A percentile compares a stretch with the other conserved stretches of the same genome.
phyloP scores from a whole-genome alignment of 331 rosid genomes.

The Quercus lobata region DNA sequence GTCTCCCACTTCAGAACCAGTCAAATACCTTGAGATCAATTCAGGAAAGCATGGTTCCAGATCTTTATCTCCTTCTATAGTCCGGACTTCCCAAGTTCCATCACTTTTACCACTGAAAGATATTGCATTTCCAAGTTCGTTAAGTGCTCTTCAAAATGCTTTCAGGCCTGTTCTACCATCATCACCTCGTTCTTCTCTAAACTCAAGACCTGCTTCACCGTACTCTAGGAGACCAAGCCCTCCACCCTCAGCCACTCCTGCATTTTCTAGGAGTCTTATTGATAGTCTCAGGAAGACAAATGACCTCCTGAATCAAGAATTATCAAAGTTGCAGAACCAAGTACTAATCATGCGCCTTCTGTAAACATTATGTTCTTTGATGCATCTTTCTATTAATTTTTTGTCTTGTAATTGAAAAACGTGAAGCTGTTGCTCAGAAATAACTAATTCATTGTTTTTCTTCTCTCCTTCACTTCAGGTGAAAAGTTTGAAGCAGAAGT shows the following conservation, averaged over 20 bases:
- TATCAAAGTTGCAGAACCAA: constrained; percentile 61
- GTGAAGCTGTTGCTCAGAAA: not conserved
- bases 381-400: not conserved
- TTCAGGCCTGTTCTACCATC: constrained; percentile 34
- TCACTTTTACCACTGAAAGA: constrained; percentile 55
- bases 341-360: constrained; percentile 35
- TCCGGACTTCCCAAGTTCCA: constrained; percentile 63
- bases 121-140: constrained; percentile 66
- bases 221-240: constrained; percentile 80
- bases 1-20: constrained; percentile 57
- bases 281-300: constrained; percentile 70
- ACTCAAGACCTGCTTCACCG: constrained; percentile 58
- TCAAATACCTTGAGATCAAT: constrained; percentile 52
- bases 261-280: constrained; percentile 75
- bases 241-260: constrained; percentile 60
- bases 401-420: constrained; percentile 1
- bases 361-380: not conserved
- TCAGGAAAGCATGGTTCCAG: constrained; percentile 36
- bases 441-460: constrained; percentile 16
- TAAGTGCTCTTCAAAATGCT: constrained; percentile 52
- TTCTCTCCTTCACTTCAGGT: constrained; percentile 43
- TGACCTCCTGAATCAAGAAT: constrained; percentile 59
- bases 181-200: constrained; percentile 31
- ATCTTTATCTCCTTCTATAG: constrained; percentile 44
- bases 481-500: constrained; percentile 53